Base-by-base conservation (phyloP, 2,329 filamentous ascomycete genomes). In the Aspergillus cejpii region DNA sequence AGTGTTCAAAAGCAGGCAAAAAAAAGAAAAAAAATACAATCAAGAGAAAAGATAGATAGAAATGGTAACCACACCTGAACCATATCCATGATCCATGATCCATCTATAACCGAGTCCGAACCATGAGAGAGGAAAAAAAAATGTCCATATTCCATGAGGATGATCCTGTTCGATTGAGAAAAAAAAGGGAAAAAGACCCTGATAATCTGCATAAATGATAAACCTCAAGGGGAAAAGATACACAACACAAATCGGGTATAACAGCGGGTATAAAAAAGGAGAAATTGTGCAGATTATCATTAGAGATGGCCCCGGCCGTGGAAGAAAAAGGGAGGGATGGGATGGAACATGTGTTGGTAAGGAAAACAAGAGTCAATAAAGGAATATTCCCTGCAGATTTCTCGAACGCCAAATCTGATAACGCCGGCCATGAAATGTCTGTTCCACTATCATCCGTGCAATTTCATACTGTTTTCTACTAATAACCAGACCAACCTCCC, bases 401-500 rank as follows among this genome's bases (percentile, higher is more conserved):
- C 37, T 11, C 17, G 17, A 41, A 41, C 37, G 43, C 41, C 41
- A 38, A 41, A 17, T 29, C 29, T 14, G 37, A 40, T 24, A 59
- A 59, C 54, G 57, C 58, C 54, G 40, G 47, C 45, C 45, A 49
- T 48, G 44, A 51, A 41, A 29, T 52, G 11, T 34, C 8, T 3
- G 14, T 34, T 15, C 14, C 31, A 19, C 31, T 34, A 15, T 34
- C 15, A 17, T 34, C 10, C 15, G 6, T 34, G n/a, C 6, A 14
- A 17, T 14, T 10, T 15, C 10, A 15, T 31, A 3, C 28, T 31
- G 6, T 20, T 45, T 8, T 24, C 5, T 8, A 24, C 23, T 59
- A 68, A 52, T 68, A 68, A 36, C 60, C 58, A 36, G 65, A 66
- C 61, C 65, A 68, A 45, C 61, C 60, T 39, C 65, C 64, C 12